Conservation (phyloP, 306 rosid genomes). For the Oemleria cerasiformis region DNA sequence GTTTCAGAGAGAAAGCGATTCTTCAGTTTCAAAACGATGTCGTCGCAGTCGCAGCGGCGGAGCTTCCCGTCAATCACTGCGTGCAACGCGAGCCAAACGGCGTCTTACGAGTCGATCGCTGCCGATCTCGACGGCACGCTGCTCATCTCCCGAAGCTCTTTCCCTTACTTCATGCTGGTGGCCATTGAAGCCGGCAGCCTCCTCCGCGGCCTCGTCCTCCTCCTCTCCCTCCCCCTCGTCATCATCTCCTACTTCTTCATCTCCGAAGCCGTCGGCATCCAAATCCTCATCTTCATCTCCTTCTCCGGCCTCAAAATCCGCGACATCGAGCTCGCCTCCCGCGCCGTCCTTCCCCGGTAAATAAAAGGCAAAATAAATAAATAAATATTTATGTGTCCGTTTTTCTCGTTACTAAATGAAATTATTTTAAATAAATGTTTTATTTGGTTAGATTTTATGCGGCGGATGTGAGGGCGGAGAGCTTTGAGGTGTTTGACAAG, state of each 20-base stretch:
- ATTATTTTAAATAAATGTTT: background rate
- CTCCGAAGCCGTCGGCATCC: conserved; percentile 88
- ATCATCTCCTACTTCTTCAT: conserved; percentile 77
- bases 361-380: background rate
- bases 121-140: conserved; percentile 96
- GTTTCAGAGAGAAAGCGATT: no score
- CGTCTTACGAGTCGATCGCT: conserved; percentile 57
- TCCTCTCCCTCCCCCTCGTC: conserved; percentile 73
- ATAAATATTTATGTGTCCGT: background rate
- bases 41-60: conserved; percentile 36
- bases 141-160: conserved; percentile 66
- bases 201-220: conserved; percentile 79
- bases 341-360: conserved; percentile 87
- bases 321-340: conserved; percentile 88
- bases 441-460: conserved; percentile 63
- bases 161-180: conserved; percentile 94
- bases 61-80: conserved; percentile 54
- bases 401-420: background rate
- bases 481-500: conserved; percentile 74
- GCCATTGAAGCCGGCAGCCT: conserved; percentile 97
- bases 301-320: conserved; percentile 87
- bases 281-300: conserved; percentile 90
- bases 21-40: conserved; percentile 25
- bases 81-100: conserved; percentile 27
- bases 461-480: conserved; percentile 86